Evolutionary conservation across 1,284 basidiomycete genomes (phyloP).

Genomic region (Trichosporon sp.): DNA sequence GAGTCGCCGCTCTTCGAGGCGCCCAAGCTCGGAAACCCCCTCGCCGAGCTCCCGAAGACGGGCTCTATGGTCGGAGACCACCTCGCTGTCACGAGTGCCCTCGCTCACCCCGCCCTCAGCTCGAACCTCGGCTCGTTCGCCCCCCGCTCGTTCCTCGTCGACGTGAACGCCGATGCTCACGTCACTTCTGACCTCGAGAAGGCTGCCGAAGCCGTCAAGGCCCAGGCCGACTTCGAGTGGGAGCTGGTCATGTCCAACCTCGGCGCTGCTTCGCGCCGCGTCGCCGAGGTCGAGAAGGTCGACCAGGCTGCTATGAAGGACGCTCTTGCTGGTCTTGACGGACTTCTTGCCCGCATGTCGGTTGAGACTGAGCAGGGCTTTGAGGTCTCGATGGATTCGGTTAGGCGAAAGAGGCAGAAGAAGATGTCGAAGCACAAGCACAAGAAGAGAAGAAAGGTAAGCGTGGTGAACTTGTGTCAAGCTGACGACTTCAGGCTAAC

Average conservation of each 20-base stretch:
- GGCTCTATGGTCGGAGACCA: conserved; percentile 28
- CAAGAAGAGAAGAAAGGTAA: conserved; percentile 71
- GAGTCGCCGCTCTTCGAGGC: conserved; percentile 25
- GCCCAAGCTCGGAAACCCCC: conserved; percentile 21
- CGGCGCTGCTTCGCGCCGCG: conserved; percentile 9
- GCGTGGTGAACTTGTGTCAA: background rate
- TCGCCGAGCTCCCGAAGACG: conserved; percentile 21
- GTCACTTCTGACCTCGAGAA: conserved; percentile 24
- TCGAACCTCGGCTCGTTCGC: conserved; percentile 5
- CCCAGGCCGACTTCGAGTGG: conserved; percentile 22
- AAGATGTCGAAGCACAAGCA: conserved; percentile 54
- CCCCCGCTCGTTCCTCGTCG: conserved; percentile 21
- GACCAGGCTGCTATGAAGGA: conserved; percentile 22
- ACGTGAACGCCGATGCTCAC: conserved; percentile 29
- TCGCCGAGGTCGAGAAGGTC: conserved; percentile 12
- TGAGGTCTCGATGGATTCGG: conserved; percentile 43
- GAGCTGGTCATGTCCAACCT: conserved; percentile 23
- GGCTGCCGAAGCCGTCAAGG: conserved; percentile 23
- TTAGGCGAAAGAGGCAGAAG: conserved; percentile 51
- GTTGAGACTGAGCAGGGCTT: conserved; percentile 20
- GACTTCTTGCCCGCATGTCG: conserved; percentile 30
- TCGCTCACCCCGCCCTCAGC: conserved; percentile 31
- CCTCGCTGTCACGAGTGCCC: conserved; percentile 28
- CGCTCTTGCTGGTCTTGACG: conserved; percentile 31
- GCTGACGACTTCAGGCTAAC: conserved; percentile 46